A percentile compares a stretch with the other conserved stretches of the same genome.
phyloP scores from a whole-genome alignment of 2,329 filamentous ascomycete genomes.

The Colletotrichum lupini region DNA sequence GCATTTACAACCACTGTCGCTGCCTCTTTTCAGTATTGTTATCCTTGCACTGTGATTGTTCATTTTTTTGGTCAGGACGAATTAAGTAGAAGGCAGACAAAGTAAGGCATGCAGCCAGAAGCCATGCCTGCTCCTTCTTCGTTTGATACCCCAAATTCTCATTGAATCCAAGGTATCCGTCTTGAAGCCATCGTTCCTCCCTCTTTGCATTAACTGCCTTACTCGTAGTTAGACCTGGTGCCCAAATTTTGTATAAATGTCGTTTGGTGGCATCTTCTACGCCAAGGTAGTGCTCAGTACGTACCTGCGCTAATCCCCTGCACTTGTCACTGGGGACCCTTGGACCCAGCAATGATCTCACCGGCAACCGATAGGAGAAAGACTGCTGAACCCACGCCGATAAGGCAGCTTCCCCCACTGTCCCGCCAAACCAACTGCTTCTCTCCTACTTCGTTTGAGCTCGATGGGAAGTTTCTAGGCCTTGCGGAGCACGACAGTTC shows the following conservation, averaged over 20 bases:
- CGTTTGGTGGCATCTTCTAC: too few relatives aligned
- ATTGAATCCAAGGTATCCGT: too few relatives aligned
- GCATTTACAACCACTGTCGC: slow-evolving; percentile 13
- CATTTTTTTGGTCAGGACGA: background rate
- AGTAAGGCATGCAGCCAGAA: background rate
- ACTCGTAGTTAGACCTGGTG: too few relatives aligned
- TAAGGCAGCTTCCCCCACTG: slow-evolving; percentile 21
- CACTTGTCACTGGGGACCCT: background rate
- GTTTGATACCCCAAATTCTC: too few relatives aligned
- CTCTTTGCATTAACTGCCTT: too few relatives aligned
- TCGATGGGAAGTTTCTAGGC: background rate
- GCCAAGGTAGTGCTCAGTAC: background rate
- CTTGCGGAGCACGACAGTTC: background rate
- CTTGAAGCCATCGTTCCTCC: too few relatives aligned
- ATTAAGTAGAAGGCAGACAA: background rate
- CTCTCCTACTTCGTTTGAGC: background rate
- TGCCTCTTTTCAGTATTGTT: background rate
- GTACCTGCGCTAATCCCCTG: slow-evolving; percentile 1
- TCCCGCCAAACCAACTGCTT: background rate
- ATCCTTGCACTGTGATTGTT: background rate
- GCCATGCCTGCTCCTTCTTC: background rate
- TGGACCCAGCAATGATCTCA: slow-evolving; percentile 24
- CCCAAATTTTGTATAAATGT: background rate
- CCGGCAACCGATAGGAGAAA: slow-evolving; percentile 31
- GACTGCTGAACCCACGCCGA: background rate